These are phyloP conservation scores for Nemania bipapillata DNA, from an alignment of 2,329 filamentous ascomycete genomes.

Conservation along the genomic window DNA sequence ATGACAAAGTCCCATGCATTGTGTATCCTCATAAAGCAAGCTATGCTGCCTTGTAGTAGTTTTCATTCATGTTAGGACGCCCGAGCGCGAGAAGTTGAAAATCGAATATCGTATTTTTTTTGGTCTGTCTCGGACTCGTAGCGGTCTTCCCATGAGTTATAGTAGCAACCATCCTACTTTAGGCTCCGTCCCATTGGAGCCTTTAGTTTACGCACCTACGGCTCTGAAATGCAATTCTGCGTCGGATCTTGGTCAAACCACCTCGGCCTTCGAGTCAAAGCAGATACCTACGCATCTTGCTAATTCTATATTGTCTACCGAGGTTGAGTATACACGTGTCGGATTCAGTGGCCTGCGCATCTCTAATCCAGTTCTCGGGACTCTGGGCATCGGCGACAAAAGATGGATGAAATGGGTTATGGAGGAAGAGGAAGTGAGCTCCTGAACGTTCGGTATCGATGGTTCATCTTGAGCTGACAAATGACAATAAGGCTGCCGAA, in stretches of 20 bases:
- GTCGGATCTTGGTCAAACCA: conserved; percentile 13
- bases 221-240: conserved; percentile 15
- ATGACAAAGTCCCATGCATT: conserved; percentile 13
- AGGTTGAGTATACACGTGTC: conserved; percentile 13
- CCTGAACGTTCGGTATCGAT: conserved; percentile 10
- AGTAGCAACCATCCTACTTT: conserved; percentile 15
- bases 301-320: conserved; percentile 17
- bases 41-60: conserved; percentile 13
- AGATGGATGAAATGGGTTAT: conserved; percentile 15
- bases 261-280: conserved; percentile 14
- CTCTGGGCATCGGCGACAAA: conserved; percentile 11
- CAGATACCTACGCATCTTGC: conserved; percentile 13
- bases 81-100: conserved; percentile 11
- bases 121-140: not conserved
- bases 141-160: conserved; percentile 8
- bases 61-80: conserved; percentile 9
- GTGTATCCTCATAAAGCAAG: conserved; percentile 11
- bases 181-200: conserved; percentile 11
- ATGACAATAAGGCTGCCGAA: conserved; percentile 15
- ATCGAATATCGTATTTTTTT: conserved; percentile 12
- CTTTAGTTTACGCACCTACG: conserved; percentile 11
- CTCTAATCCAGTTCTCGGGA: conserved; percentile 14
- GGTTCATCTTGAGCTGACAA: conserved; percentile 15
- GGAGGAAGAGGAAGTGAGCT: conserved; percentile 13
- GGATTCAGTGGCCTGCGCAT: conserved; percentile 13